These are phyloP conservation scores for Lotus japonicus DNA, from an alignment of 306 rosid genomes.

Conservation along the genomic window DNA sequence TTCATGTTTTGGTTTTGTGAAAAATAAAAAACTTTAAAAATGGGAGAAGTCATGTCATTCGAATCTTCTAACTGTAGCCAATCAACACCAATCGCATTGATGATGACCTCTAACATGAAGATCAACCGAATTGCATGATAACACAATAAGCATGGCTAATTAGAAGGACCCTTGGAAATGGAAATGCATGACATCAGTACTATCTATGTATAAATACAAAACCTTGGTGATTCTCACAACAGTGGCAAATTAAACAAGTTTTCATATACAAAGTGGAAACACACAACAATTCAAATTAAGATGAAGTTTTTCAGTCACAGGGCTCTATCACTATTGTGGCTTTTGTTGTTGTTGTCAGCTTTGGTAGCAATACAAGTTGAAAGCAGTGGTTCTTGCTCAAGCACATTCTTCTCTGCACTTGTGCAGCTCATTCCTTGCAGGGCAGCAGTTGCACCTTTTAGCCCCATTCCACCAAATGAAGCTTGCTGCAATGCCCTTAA, in stretches of 20 bases:
- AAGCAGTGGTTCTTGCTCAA: constrained; percentile 34
- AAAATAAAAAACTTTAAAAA: not conserved
- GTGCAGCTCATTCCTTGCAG: constrained; percentile 89
- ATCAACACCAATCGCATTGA: constrained; percentile 23
- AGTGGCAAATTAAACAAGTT: not conserved
- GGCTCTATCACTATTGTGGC: constrained; percentile 21
- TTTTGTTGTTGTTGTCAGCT: constrained; percentile 19
- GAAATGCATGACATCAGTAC: no score
- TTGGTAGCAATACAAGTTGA: constrained; percentile 28
- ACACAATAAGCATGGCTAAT: no score
- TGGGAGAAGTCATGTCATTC: constrained; percentile 30
- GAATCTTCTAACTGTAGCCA: constrained; percentile 30
- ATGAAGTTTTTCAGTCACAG: constrained; percentile 30
- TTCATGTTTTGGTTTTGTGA: no score
- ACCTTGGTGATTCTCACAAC: not conserved
- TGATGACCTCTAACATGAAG: not conserved
- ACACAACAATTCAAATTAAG: not conserved
- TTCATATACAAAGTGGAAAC: not conserved
- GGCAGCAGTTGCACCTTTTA: constrained; percentile 67
- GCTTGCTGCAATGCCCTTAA: constrained; percentile 71
- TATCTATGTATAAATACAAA: constrained; percentile 29
- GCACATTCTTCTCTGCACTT: constrained; percentile 70
- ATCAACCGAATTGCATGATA: no score
- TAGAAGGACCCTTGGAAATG: constrained; percentile 23
- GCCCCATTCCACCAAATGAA: constrained; percentile 62